Base-by-base conservation (phyloP, 331 rosid species). In the Telfairia occidentalis region DNA sequence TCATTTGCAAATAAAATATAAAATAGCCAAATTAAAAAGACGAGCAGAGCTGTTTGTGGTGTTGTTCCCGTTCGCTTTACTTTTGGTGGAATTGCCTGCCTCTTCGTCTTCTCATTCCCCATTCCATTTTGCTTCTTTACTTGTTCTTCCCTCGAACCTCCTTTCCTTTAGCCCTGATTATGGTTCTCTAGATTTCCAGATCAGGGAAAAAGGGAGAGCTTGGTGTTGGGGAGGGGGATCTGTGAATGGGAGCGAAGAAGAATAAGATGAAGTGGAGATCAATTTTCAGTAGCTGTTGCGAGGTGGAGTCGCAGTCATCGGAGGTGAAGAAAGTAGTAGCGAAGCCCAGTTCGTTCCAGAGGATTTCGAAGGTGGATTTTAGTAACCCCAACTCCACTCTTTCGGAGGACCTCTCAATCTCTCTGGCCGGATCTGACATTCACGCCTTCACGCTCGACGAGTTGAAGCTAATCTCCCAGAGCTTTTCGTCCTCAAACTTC, bases 371-470 rank as follows among this genome's bases (percentile, higher is more conserved):
- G 0, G 52, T 88, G 5, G 98, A 94, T 85, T 81, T 89, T 80
- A 91, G 96, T 74, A 69, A 81, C 73, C 95, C 95, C 16, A 85
- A 90, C 78, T 67, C 87, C 13, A 78, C 81, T 7, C 77, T 94
- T 26, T 76, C 97, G 0, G 97, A 90, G 71, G 98, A 94, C 32
- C 85, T 94, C 10, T 94, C 98, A 0, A 76, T 91, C 5, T 94
- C 98, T 54, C 89, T 94, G 0, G 96, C 84, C 1, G 98, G 98
- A 0, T 87, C 97, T 30, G 89, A 94, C 50, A 83, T 94, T 5
- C 80, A 91, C 34, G 85, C 76, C 0, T 91, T 94, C 29, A 52
- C 96, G 3, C 85, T 87, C 2, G 87, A 83, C n/a, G 98, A 94
- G 81, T 82, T 94, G 38, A 94, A 91, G 87, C 74, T 86, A 21